These are phyloP conservation scores for Cyberlindnera lachancei DNA, from an alignment of 805 yeast genomes.

Conservation along the genomic window DNA sequence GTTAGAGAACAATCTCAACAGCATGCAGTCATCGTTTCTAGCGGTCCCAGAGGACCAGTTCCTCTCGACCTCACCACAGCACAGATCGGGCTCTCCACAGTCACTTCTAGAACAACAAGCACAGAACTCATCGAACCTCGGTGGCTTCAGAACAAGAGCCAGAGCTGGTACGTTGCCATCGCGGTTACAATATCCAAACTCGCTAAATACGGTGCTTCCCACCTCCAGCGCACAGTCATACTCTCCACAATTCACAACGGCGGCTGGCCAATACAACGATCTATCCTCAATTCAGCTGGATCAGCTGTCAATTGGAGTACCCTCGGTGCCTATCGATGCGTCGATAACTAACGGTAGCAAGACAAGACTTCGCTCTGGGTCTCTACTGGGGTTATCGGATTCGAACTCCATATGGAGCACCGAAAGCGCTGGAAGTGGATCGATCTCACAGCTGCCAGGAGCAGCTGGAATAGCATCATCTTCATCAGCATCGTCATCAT, in stretches of 20 bases:
- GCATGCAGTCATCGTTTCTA: constrained; percentile 13
- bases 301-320: constrained; percentile 16
- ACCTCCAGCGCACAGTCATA: constrained; percentile 4
- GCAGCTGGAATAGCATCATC: no score
- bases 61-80: constrained; percentile 19
- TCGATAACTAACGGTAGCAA: constrained; percentile 4
- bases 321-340: no score
- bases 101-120: constrained; percentile 17
- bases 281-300: constrained; percentile 17
- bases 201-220: constrained; percentile 19
- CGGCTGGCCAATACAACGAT: no score
- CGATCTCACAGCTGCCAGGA: no score
- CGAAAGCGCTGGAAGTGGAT: constrained; percentile 1
- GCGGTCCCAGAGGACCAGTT: constrained; percentile 14
- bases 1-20: no score
- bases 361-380: constrained; percentile 47
- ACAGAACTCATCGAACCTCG: constrained; percentile 16
- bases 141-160: constrained; percentile 45
- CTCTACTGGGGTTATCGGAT: constrained; percentile 32
- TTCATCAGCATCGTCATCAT: no score
- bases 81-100: constrained; percentile 21
- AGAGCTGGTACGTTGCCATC: constrained; percentile 80
- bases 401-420: constrained; percentile 51
- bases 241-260: constrained; percentile 17
- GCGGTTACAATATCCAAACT: constrained; percentile 34